A percentile compares a stretch with the other conserved stretches of the same genome.
Evolutionary conservation across 306 rosid genomes (phyloP).

Genomic region (Benincasa hispida): DNA sequence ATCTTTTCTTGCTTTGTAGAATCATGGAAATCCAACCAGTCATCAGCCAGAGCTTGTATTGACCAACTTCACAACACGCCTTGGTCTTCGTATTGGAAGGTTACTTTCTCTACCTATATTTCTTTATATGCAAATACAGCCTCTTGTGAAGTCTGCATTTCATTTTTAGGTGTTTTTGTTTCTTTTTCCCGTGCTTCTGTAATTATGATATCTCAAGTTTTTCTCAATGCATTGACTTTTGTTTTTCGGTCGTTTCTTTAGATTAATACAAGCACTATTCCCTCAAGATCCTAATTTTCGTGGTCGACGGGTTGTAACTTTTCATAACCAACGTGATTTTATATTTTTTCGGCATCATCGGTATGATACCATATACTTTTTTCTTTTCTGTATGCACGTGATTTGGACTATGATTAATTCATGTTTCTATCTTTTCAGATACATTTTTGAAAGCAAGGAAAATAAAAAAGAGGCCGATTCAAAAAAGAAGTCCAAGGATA

Average conservation of each 20-base stretch:
- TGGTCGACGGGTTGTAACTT: slow-evolving; percentile 83
- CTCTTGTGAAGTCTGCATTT: neutral
- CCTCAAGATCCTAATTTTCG: slow-evolving; percentile 82
- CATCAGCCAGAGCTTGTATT: slow-evolving; percentile 86
- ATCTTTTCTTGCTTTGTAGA: slow-evolving; percentile 29
- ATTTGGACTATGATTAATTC: slow-evolving; percentile 11
- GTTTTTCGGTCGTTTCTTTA: slow-evolving; percentile 15
- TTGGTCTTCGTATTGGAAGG: slow-evolving; percentile 94
- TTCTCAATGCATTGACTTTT: neutral
- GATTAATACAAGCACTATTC: slow-evolving; percentile 74
- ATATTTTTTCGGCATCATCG: slow-evolving; percentile 88
- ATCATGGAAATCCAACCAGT: slow-evolving; percentile 87
- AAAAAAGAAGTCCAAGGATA: slow-evolving; percentile 39
- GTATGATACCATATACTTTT: slow-evolving; percentile 22
- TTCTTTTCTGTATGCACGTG: neutral
- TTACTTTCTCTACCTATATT: slow-evolving; percentile 9
- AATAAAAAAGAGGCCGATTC: slow-evolving; percentile 27
- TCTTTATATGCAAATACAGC: neutral
- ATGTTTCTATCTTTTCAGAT: slow-evolving; percentile 27
- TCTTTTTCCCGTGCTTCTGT: neutral
- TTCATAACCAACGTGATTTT: slow-evolving; percentile 93
- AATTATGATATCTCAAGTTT: slow-evolving; percentile 7
- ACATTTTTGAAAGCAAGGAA: slow-evolving; percentile 75
- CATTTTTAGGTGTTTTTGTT: neutral
- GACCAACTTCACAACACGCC: slow-evolving; percentile 62